Evolutionary conservation across 306 rosid species (phyloP), one percentile per base, ranked within the genome.

Genomic region (Quercus mongolica): DNA sequence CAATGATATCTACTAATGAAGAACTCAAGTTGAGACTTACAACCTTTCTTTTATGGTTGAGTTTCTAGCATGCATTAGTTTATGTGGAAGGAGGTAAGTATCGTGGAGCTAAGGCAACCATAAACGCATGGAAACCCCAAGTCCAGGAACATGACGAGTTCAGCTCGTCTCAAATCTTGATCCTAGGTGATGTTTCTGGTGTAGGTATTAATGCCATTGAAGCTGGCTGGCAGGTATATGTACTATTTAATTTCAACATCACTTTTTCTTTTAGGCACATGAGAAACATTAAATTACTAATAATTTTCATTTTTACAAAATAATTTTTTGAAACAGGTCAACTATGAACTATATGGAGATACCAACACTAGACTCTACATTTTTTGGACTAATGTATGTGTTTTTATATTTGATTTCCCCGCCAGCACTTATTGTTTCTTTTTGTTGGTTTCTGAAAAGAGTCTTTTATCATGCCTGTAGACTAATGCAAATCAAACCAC

Each of bases 201-300:
- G 86, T 82, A 81, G 92, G 84, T 86, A 85, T 88, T 64, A 88
- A 86, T 57, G 84, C 87, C 82, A 86, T 89, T 62, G 92, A 89
- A 82, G 90, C 90, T 46, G 92, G 92, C 71, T 89, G 92, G 92
- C 92, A 89, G 88, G 92, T 86, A 77, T 31, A 19, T 46, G 1
- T 46, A 11, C 3, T 9, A 38, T 2, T 56, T 56, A 2, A 1
- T 56, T 56, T 56, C 3, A 56, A 14, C 10, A 5, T 6, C n/a
- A 56, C 23, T 18, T 56, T 17, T 56, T 56, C 54, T 46, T 46
- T 9, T 46, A 10, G 51, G 51, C 13, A 11, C 13, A 44, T 44
- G 51, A 44, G 58, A 15, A 55, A 18, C 58, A 55, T 55, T 55
- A 13, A 38, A 72, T 19, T 25, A 51, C 63, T 62, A 64, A 57